These are phyloP conservation scores for Lipomyces yamanashiensis DNA, from an alignment of 805 yeast species.

Conservation along the genomic window DNA sequence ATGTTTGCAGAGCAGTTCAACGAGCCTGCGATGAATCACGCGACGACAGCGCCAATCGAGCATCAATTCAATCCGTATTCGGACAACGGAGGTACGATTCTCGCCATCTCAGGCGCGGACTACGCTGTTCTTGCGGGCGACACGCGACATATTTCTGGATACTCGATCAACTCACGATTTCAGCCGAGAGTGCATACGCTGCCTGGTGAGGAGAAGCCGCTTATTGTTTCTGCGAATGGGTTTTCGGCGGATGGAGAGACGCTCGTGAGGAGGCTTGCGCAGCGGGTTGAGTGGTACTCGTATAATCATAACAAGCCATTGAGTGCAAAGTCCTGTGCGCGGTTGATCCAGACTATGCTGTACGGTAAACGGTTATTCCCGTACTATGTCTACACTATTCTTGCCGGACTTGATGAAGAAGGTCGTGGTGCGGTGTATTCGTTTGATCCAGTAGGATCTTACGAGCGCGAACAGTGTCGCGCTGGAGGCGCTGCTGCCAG, in stretches of 20 bases:
- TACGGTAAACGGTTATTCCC: slow-evolving; percentile 97
- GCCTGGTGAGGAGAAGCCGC: slow-evolving; percentile 65
- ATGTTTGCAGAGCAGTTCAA: slow-evolving; percentile 29
- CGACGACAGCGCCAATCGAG: slow-evolving; percentile 67
- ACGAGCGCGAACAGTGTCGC: slow-evolving; percentile 95
- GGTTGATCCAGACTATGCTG: slow-evolving; percentile 84
- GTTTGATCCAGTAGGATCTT: slow-evolving; percentile 97
- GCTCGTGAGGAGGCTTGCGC: slow-evolving; percentile 72
- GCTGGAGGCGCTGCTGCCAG: slow-evolving; percentile 98
- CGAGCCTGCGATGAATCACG: slow-evolving; percentile 19
- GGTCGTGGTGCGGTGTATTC: slow-evolving; percentile 96
- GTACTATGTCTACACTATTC: slow-evolving; percentile 90
- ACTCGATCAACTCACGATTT: slow-evolving; percentile 88
- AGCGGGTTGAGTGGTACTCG: slow-evolving; percentile 79
- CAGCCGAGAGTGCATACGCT: slow-evolving; percentile 87
- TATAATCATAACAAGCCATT: slow-evolving; percentile 76
- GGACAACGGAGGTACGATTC: slow-evolving; percentile 95
- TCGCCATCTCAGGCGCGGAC: slow-evolving; percentile 97
- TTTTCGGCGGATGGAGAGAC: slow-evolving; percentile 95
- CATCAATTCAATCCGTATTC: slow-evolving; percentile 87
- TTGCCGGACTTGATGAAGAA: slow-evolving; percentile 89
- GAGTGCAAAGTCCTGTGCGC: slow-evolving; percentile 75
- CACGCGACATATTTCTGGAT: slow-evolving; percentile 95
- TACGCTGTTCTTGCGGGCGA: slow-evolving; percentile 97
- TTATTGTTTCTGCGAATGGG: slow-evolving; percentile 90